These are phyloP conservation scores for Tylopilus felleus DNA, from an alignment of 768 basidiomycete species.

Conservation along the genomic window DNA sequence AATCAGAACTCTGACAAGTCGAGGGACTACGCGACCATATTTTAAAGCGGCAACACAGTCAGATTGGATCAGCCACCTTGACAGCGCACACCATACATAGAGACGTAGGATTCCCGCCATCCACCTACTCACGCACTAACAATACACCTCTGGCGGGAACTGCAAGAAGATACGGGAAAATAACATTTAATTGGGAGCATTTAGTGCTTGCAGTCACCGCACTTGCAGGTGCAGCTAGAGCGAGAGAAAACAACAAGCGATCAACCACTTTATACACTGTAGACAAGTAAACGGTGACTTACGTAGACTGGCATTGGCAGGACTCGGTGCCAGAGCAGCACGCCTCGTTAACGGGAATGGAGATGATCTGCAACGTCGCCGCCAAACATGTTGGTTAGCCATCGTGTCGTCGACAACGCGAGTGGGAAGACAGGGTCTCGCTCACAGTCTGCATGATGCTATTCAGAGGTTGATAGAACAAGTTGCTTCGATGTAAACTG, in stretches of 20 bases:
- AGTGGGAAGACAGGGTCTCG: neutral
- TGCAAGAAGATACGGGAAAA: too few species aligned
- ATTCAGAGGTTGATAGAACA: neutral
- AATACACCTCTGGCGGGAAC: neutral
- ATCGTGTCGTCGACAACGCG: neutral
- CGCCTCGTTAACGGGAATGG: conserved; percentile 19
- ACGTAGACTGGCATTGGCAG: conserved; percentile 15
- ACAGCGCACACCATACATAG: neutral
- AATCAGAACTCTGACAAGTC: neutral
- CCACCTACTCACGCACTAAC: neutral
- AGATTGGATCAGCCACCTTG: neutral
- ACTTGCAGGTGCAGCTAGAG: conserved; percentile 17
- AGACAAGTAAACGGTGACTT: neutral
- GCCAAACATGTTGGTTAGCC: neutral
- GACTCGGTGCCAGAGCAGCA: conserved; percentile 11
- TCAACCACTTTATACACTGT: neutral
- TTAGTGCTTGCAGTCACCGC: conserved; percentile 20
- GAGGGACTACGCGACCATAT: neutral
- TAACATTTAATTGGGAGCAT: neutral
- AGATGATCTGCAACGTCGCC: conserved; percentile 3
- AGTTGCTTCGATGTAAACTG: neutral
- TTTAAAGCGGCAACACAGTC: neutral
- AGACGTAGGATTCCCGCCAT: neutral
- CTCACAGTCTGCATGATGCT: conserved; percentile 23
- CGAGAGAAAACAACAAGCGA: too few species aligned